These are phyloP conservation scores for Paxillus rubicundulus DNA, from an alignment of 768 basidiomycete genomes.

Conservation along the genomic window DNA sequence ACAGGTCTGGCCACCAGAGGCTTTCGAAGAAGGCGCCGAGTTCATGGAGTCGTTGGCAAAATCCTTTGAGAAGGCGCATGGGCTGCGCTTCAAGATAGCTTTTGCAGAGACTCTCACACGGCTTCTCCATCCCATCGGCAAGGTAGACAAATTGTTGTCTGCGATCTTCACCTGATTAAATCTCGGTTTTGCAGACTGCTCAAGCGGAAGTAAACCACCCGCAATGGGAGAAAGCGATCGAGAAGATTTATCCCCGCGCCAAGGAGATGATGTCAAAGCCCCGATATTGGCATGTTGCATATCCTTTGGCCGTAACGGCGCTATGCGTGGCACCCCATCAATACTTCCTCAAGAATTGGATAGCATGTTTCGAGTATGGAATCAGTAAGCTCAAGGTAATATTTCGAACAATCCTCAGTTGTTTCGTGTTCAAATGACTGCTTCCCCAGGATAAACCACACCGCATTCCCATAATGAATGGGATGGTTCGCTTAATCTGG, in stretches of 20 bases:
- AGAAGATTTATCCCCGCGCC: slow-evolving; percentile 77
- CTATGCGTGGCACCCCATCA: slow-evolving; percentile 86
- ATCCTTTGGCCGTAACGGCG: slow-evolving; percentile 77
- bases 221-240: slow-evolving; percentile 89
- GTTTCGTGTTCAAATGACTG: background rate
- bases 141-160: slow-evolving; percentile 44
- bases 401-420: background rate
- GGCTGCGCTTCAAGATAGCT: slow-evolving; percentile 73
- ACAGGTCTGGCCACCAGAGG: slow-evolving; percentile 90
- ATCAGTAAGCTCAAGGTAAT: slow-evolving; percentile 78
- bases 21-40: slow-evolving; percentile 91
- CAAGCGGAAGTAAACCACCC: slow-evolving; percentile 97
- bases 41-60: slow-evolving; percentile 83
- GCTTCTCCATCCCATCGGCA: slow-evolving; percentile 83
- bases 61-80: slow-evolving; percentile 81
- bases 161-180: background rate
- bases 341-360: slow-evolving; percentile 84
- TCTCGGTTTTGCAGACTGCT: slow-evolving; percentile 57
- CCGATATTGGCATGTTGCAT: slow-evolving; percentile 85
- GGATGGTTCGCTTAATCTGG: slow-evolving; percentile 82
- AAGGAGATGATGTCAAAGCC: slow-evolving; percentile 84
- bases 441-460: slow-evolving; percentile 68
- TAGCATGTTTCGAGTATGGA: slow-evolving; percentile 65
- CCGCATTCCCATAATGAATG: slow-evolving; percentile 73
- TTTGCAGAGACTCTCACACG: slow-evolving; percentile 81